Evolutionary conservation across 805 yeast species (phyloP).

Genomic region (Zygotorulaspora sp.): DNA sequence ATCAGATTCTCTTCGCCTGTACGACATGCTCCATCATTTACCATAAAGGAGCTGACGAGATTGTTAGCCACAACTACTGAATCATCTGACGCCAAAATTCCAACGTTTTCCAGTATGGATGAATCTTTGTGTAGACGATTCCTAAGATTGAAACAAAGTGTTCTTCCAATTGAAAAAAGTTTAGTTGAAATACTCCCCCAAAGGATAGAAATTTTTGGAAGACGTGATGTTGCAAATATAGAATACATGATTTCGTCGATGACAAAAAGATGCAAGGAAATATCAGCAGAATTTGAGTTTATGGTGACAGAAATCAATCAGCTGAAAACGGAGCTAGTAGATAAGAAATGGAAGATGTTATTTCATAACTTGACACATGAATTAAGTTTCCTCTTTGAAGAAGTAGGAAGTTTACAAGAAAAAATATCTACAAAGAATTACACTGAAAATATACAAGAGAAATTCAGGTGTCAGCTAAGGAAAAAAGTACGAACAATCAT

Average conservation of each 20-base stretch:
- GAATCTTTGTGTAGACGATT: constrained; percentile 41
- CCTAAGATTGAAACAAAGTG: constrained; percentile 38
- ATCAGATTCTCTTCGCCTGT: constrained; percentile 39
- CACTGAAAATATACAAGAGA: constrained; percentile 20
- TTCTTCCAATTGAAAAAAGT: constrained; percentile 49
- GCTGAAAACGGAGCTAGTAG: constrained; percentile 46
- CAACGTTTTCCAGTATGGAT: constrained; percentile 40
- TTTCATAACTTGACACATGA: constrained; percentile 47
- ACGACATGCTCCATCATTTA: constrained; percentile 38
- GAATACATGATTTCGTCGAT: constrained; percentile 31
- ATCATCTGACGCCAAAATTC: constrained; percentile 35
- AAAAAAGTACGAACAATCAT: constrained; percentile 39
- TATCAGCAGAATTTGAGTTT: constrained; percentile 40
- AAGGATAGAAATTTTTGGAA: constrained; percentile 43
- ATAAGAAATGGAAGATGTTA: constrained; percentile 52
- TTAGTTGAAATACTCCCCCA: constrained; percentile 50
- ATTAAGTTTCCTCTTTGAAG: constrained; percentile 29
- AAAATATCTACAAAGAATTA: constrained; percentile 12
- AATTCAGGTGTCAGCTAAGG: constrained; percentile 32
- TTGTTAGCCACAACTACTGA: constrained; percentile 30
- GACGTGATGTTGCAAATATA: constrained; percentile 30
- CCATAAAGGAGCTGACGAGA: constrained; percentile 34
- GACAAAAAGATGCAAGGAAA: constrained; percentile 37
- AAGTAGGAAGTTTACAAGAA: constrained; percentile 17
- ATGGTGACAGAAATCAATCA: constrained; percentile 40